These are phyloP conservation scores for Corinectria fuckeliana DNA, from an alignment of 2,329 filamentous ascomycete genomes.

Conservation along the genomic window DNA sequence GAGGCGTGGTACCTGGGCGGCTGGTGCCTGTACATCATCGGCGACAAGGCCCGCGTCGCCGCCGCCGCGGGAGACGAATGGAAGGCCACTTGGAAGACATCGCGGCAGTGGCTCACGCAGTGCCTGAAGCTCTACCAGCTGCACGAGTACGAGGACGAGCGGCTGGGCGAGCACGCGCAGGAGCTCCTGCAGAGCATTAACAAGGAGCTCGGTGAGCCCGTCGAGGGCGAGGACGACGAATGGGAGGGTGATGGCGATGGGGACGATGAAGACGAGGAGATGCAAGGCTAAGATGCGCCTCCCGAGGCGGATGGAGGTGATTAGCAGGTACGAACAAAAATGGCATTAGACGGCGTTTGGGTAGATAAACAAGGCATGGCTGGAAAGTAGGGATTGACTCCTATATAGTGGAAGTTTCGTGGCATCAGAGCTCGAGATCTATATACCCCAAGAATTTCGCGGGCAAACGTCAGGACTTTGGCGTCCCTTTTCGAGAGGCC, in stretches of 20 bases:
- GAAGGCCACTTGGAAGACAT: conserved; percentile 71
- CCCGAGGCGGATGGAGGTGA: conserved; percentile 24
- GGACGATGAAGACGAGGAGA: conserved; percentile 63
- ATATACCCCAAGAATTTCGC: conserved; percentile 24
- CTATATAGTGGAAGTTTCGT: conserved; percentile 29
- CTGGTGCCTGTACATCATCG: conserved; percentile 85
- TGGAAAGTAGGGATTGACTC: conserved; percentile 26
- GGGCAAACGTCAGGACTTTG: conserved; percentile 3
- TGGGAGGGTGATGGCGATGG: conserved; percentile 61
- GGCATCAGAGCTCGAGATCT: conserved; percentile 25
- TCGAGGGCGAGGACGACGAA: conserved; percentile 61
- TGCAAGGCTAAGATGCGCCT: conserved; percentile 51
- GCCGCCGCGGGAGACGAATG: conserved; percentile 54
- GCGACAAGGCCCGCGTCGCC: conserved; percentile 64
- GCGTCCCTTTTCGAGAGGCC: background rate
- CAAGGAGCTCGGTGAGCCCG: conserved; percentile 67
- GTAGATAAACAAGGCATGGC: conserved; percentile 32
- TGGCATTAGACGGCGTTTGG: conserved; percentile 34
- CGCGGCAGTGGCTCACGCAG: conserved; percentile 82
- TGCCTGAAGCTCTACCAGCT: conserved; percentile 79
- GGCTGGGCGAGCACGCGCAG: conserved; percentile 74
- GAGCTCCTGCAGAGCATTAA: conserved; percentile 72
- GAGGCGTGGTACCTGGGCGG: conserved; percentile 98
- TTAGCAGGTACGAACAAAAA: conserved; percentile 16
- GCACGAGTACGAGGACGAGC: conserved; percentile 85